These are phyloP conservation scores for Capronia epimyces DNA, from an alignment of 2,329 filamentous ascomycete species.

Conservation along the genomic window DNA sequence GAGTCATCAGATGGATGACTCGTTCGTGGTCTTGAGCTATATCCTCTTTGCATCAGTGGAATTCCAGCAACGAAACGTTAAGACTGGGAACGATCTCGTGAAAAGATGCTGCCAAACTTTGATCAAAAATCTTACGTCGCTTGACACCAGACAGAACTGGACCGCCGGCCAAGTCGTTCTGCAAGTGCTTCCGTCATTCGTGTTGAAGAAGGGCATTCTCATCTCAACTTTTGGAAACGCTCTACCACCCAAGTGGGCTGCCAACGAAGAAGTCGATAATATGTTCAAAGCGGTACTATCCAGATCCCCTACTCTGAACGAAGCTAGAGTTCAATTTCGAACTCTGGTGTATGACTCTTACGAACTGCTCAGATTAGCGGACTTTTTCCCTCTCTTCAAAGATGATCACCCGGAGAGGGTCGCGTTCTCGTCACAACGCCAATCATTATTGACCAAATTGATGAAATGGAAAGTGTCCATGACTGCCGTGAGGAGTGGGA, in stretches of 20 bases:
- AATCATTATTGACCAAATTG: constrained; percentile 8
- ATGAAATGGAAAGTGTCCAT: constrained; percentile 13
- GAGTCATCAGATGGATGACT: constrained; percentile 13
- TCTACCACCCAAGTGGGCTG: constrained; percentile 2
- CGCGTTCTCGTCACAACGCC: constrained; percentile 2
- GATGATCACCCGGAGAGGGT: constrained; percentile 5
- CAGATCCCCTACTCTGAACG: constrained; percentile 6
- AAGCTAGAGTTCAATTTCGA: constrained; percentile 11
- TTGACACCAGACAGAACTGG: background rate
- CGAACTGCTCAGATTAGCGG: constrained; percentile 19
- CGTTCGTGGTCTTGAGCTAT: constrained; percentile 17
- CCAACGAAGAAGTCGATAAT: background rate
- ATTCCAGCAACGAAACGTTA: constrained; percentile 21
- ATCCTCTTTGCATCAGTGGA: constrained; percentile 23
- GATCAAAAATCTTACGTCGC: constrained; percentile 6
- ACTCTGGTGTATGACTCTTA: constrained; percentile 9
- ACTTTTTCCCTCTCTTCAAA: constrained; percentile 10
- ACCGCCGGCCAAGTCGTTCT: constrained; percentile 4
- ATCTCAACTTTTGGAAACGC: constrained; percentile 12
- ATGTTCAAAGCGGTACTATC: background rate
- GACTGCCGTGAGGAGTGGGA: constrained; percentile 2
- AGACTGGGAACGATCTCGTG: constrained; percentile 12
- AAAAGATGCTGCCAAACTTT: constrained; percentile 11
- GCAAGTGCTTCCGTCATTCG: constrained; percentile 18
- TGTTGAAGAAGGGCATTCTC: constrained; percentile 16